Conservation (phyloP, 352 stramenopile genomes). For the Phytophthora hibernalis region DNA sequence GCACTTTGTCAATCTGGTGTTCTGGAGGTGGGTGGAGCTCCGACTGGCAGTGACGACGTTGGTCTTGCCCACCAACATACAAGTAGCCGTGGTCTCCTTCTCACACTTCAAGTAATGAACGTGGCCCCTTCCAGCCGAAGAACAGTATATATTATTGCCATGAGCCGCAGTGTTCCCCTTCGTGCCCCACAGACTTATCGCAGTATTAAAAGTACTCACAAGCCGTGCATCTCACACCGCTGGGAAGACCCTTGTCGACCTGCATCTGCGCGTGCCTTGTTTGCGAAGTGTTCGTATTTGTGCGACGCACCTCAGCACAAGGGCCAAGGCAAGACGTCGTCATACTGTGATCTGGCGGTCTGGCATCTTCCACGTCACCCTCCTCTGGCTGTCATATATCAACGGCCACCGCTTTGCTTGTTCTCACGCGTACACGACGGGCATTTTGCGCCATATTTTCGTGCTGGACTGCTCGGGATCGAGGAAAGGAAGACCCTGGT, state of each 20-base stretch:
- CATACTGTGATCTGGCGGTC: conserved; percentile 34
- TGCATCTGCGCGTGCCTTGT: conserved; percentile 32
- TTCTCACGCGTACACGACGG: conserved; percentile 29
- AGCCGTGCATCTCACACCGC: too few species aligned
- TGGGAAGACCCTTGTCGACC: conserved; percentile 58
- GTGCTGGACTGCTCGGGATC: conserved; percentile 59
- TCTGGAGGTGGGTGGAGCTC: conserved; percentile 29
- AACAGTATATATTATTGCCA: conserved; percentile 64
- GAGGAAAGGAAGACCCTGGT: conserved; percentile 49
- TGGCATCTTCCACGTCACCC: conserved; percentile 35
- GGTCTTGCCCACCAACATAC: conserved; percentile 33
- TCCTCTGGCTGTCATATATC: conserved; percentile 21
- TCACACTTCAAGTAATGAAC: conserved; percentile 55
- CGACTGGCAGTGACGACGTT: conserved; percentile 45
- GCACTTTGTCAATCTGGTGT: conserved; percentile 47
- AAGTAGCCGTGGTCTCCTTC: conserved; percentile 18
- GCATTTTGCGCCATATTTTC: conserved; percentile 51
- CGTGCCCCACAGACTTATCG: conserved; percentile 45
- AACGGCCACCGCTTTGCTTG: conserved; percentile 50
- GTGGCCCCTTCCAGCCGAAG: conserved; percentile 48
- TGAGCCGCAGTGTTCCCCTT: conserved; percentile 46
- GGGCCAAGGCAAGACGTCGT: conserved; percentile 24
- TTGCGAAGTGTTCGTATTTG: conserved; percentile 44
- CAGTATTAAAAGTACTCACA: conserved; percentile 64
- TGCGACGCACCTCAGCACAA: conserved; percentile 48